A percentile compares a stretch with the other conserved stretches of the same genome.
These are phyloP conservation scores for Aethionema arabicum DNA, from an alignment of 345 rosid genomes.

Conservation along the genomic window DNA sequence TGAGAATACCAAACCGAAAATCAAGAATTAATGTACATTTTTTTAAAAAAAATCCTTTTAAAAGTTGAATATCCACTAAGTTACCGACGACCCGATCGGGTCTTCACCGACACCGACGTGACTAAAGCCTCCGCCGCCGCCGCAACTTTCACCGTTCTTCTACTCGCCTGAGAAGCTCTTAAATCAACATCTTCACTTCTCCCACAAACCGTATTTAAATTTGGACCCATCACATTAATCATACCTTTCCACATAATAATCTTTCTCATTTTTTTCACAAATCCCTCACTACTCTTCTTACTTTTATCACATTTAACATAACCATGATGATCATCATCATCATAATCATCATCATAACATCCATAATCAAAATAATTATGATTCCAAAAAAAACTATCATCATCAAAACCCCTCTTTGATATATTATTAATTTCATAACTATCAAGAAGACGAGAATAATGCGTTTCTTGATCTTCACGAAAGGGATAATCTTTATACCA, in stretches of 20 bases:
- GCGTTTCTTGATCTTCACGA: constrained; percentile 30
- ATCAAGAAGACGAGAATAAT: constrained; percentile 48
- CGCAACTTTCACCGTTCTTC: constrained; percentile 34
- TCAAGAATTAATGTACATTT: constrained; percentile 1
- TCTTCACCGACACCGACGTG: constrained; percentile 19
- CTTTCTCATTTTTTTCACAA: constrained; percentile 34
- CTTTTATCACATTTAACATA: background rate
- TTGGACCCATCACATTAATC: constrained; percentile 35
- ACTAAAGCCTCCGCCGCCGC: constrained; percentile 33
- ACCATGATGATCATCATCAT: constrained; percentile 11
- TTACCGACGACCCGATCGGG: constrained; percentile 15
- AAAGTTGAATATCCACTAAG: constrained; percentile 28
- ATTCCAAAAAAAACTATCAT: constrained; percentile 16
- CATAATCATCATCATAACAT: background rate
- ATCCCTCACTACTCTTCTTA: constrained; percentile 9
- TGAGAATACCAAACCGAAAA: background rate
- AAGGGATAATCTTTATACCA: constrained; percentile 25
- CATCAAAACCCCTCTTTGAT: constrained; percentile 45
- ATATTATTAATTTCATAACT: constrained; percentile 44
- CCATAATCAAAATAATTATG: background rate
- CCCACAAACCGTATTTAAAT: constrained; percentile 50
- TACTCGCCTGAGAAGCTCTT: constrained; percentile 30
- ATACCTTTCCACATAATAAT: constrained; percentile 38
- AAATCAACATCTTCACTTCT: constrained; percentile 48
- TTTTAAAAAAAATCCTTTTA: background rate